Evolutionary conservation across 305 asterid species (phyloP), one percentile per base, ranked within the genome.

Genomic region (Ruellia speciosa): DNA sequence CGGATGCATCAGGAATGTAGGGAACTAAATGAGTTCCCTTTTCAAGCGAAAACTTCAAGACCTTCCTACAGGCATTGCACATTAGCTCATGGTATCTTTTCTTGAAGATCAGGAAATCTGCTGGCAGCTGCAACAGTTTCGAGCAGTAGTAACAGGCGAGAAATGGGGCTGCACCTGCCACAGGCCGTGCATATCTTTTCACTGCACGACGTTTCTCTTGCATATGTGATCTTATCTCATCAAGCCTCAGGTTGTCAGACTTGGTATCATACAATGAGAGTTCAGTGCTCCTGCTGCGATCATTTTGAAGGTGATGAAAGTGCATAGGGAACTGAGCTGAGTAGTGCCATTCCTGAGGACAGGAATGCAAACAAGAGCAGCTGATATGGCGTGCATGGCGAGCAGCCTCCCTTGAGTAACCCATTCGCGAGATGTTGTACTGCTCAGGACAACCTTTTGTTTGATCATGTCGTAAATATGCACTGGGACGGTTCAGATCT

Each of bases 121-220:
- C 83, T 6, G 98, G 98, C 14, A 87, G 71, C 65, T 71, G 88
- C 61, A 90, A 76, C 43, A 85, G 73, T 62, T 75, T 81, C 3
- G 70, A 80, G 67, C 98, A 90, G 59, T 79, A 74, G 62, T 78
- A 79, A 52, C 98, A 90, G 37, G 79, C 56, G 34, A 90, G 51
- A 7, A 90, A 14, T 0, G 98, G 96, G 52, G 94, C 86, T 58
- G 87, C 98, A 56, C 96, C 90, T 0, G 88, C 87, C 47, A 81
- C 37, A 0, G 96, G 94, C 46, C 82, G 82, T 56, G 87, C 67
- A 62, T 74, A 86, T 18, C 76, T 75, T 72, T 72, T 85, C 9
- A 62, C 64, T 0, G 66, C 53, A 40, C 71, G 71, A 41, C 72
- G 54, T 60, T 68, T 80, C 66, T 84, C 89, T 61, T 77, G 71